Evolutionary conservation across 495 filamentous ascomycete genomes (phyloP), one percentile per base, ranked within the genome.

Genomic region (Terfezia boudieri): DNA sequence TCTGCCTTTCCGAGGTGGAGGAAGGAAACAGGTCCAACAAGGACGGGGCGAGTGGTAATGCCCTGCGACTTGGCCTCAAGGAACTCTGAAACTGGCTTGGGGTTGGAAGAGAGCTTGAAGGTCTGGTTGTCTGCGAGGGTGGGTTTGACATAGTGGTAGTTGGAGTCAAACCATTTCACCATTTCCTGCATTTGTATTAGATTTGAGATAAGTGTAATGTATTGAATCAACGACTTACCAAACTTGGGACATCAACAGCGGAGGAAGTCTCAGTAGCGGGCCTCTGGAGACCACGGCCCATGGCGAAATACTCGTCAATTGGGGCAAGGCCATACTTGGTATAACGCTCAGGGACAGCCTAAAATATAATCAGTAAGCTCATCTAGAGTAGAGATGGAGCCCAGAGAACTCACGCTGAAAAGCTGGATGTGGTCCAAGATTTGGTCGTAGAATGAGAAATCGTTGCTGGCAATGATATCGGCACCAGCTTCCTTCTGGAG

Each of bases 81-180:
- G 78, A 87, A 98, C 68, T 98, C 85, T 60, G 70, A 73, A 59
- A 98, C 82, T 61, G 90, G 86, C 79, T 98, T 98, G 67, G 90
- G 87, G 70, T 83, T 77, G 56, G 76, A 67, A 58, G 74, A 71
- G 53, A 98, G 85, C 70, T 84, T 84, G 81, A 96, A 98, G 59
- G 75, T 78, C 78, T 98, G 90, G 75, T 83, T 81, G 71, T 95
- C 82, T 71, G 93, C 83, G 55, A 98, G 77, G 56, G 90, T 94
- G 56, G 90, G 90, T 79, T 95, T 95, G 71, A 96, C 90, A 74
- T 96, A 96, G 77, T 98, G 90, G 79, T 98, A 98, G 81, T 98
- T 98, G 60, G 86, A 93, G 76, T 98, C 90, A 69, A 98, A 98
- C 90, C 92, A 98, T 74, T 98, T 98, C 54, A 98, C 90, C 90